These are phyloP conservation scores for Coprinopsis strossmayeri DNA, from an alignment of 768 basidiomycete species.

Conservation along the genomic window DNA sequence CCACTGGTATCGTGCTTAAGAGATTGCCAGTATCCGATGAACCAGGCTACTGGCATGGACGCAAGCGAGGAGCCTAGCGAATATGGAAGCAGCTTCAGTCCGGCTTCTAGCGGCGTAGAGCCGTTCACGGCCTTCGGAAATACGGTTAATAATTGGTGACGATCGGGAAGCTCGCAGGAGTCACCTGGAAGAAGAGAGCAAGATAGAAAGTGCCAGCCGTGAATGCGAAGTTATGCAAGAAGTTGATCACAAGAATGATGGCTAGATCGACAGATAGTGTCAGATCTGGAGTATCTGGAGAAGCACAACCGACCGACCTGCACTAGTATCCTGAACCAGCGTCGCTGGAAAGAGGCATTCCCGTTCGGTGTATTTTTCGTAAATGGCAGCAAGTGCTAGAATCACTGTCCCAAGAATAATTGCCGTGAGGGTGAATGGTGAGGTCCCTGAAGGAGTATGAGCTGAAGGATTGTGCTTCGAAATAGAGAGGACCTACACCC, in stretches of 20 bases:
- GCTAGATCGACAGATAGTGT: slow-evolving; percentile 33
- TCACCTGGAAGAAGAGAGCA: slow-evolving; percentile 76
- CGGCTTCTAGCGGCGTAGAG: slow-evolving; percentile 65
- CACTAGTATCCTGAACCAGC: slow-evolving; percentile 52
- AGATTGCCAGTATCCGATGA: slow-evolving; percentile 62
- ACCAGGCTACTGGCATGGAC: slow-evolving; percentile 83
- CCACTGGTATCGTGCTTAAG: slow-evolving; percentile 50
- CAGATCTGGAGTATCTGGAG: slow-evolving; percentile 13
- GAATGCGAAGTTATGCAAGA: slow-evolving; percentile 80
- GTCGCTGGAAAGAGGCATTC: slow-evolving; percentile 68
- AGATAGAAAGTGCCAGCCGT: slow-evolving; percentile 85
- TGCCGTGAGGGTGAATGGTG: slow-evolving; percentile 53
- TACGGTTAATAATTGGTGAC: slow-evolving; percentile 10
- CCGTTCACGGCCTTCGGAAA: slow-evolving; percentile 59
- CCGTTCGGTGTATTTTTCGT: slow-evolving; percentile 60
- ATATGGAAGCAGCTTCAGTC: slow-evolving; percentile 72
- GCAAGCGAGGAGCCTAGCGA: slow-evolving; percentile 80
- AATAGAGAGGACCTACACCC: slow-evolving; percentile 52
- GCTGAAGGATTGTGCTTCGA: slow-evolving; percentile 2
- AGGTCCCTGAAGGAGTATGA: slow-evolving; percentile 44
- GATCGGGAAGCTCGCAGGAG: slow-evolving; percentile 9
- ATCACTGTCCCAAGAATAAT: slow-evolving; percentile 50
- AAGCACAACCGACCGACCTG: slow-evolving; percentile 36
- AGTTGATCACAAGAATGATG: slow-evolving; percentile 58
- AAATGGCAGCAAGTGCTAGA: slow-evolving; percentile 54